Base-by-base conservation (phyloP, 257 asterid species). In the Anisodus acutangulus region DNA sequence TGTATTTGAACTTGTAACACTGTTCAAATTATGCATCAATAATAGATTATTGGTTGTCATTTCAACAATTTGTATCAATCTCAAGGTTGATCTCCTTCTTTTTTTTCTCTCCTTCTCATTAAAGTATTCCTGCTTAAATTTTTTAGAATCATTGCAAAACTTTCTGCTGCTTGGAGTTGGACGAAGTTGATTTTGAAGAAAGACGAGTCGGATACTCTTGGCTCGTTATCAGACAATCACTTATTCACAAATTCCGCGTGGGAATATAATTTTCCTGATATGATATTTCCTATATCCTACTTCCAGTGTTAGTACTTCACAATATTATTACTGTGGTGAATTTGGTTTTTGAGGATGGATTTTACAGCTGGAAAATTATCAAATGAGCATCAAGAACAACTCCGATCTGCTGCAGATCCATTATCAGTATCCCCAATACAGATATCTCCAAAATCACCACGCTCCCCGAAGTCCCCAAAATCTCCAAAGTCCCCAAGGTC, bases 351-450 rank as follows among this genome's bases (percentile, higher is more conserved):
- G 4, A 85, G 72, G 74, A 92, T 91, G 97, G 97, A 92, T 43
- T 88, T 85, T 62, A 62, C 85, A 26, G 87, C 86, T 63, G 89
- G 88, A 78, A 78, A 85, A 88, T 90, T 95, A 90, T 90, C 95
- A 8, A 90, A 89, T 58, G 95, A 90, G 85, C 97, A 91, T 86
- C 90, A 90, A 16, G 95, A 92, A 83, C 95, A 92, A 57, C 70
- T 72, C 53, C 88, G 85, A 80, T 84, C 86, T 39, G 91, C 89
- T 83, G 93, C 87, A 59, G 90, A 94, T 87, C 95, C 93, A 59
- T 88, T 87, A 10, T 89, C 93, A 22, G 76, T 80, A 7, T 86
- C 94, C 47, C 85, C 92, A 16, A 67, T 91, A 85, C 39, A 11
- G 60, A 86, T 90, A 64, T 87, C 88, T 0, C 86, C 88, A 45